Conservation (phyloP, 176 grass and related monocot species). For the Rhynchospora breviuscula region DNA sequence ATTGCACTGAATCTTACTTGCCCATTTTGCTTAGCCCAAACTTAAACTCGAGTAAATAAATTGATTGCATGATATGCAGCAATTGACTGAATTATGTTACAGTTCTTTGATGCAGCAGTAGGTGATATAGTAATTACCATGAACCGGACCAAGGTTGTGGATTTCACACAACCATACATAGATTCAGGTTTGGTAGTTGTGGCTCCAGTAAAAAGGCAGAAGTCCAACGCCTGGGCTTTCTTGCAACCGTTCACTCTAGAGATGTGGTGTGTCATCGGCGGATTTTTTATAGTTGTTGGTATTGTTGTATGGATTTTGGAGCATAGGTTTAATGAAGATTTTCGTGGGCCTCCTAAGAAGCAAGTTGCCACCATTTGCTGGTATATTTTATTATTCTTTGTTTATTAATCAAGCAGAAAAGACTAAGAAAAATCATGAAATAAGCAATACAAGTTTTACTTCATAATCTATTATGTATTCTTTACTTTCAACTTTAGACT, state of each 20-base stretch:
- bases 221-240: conserved; percentile 77
- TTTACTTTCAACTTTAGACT: conserved; percentile 19
- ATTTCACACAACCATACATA: conserved; percentile 92
- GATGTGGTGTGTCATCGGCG: conserved; percentile 84
- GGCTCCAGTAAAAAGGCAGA: conserved; percentile 56
- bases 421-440: conserved; percentile 1
- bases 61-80: no score
- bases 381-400: conserved; percentile 33
- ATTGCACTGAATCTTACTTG: neutral
- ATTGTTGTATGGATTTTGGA: conserved; percentile 88
- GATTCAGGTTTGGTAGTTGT: conserved; percentile 85
- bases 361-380: conserved; percentile 83
- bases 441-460: neutral
- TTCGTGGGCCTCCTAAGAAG: conserved; percentile 64
- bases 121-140: conserved; percentile 81
- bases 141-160: conserved; percentile 47
- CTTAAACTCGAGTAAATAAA: no score
- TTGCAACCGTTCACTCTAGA: conserved; percentile 72
- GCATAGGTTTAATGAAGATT: conserved; percentile 90
- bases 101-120: conserved; percentile 75
- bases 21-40: neutral
- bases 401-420: neutral
- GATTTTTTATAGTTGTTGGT: conserved; percentile 73
- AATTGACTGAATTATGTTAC: conserved; percentile 3
- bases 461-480: neutral